Conservation (phyloP, 2,329 filamentous ascomycete species). For the Tolypocladium ovalisporum region DNA sequence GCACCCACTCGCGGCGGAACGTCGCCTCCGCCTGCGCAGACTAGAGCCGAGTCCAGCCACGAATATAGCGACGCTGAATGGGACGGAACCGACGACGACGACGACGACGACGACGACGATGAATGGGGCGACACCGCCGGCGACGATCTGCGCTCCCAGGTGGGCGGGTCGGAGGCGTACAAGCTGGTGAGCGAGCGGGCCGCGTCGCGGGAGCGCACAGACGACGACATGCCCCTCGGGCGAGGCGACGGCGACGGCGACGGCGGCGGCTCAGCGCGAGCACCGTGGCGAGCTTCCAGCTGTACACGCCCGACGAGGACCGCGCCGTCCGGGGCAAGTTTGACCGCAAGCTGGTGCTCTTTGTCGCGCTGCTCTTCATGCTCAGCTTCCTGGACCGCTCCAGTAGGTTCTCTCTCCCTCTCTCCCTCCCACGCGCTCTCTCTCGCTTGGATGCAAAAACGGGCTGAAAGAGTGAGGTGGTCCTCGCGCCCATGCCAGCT, state of each 20-base stretch:
- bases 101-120: slow-evolving; percentile 25
- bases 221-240: too few relatives aligned
- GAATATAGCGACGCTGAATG: slow-evolving; percentile 24
- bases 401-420: slow-evolving; percentile 55
- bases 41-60: slow-evolving; percentile 23
- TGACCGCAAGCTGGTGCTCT: slow-evolving; percentile 66
- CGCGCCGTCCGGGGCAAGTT: slow-evolving; percentile 59
- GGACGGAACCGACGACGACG: slow-evolving; percentile 13
- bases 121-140: slow-evolving; percentile 14
- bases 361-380: slow-evolving; percentile 74
- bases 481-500: not conserved
- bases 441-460: too few relatives aligned
- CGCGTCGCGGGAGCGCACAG: not conserved
- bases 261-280: slow-evolving; percentile 4
- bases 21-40: slow-evolving; percentile 28
- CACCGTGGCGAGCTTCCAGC: slow-evolving; percentile 25
- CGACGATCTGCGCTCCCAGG: slow-evolving; percentile 20
- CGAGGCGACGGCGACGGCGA: slow-evolving; percentile 11
- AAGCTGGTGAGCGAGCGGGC: slow-evolving; percentile 16
- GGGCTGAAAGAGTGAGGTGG: too few relatives aligned
- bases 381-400: slow-evolving; percentile 78
- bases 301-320: slow-evolving; percentile 59
- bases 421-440: too few relatives aligned
- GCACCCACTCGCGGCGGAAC: slow-evolving; percentile 4
- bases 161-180: slow-evolving; percentile 19